phyloP scores from a whole-genome alignment of 192 early-diverging fungal species.

The Gryganskiella cystojenkinii region DNA sequence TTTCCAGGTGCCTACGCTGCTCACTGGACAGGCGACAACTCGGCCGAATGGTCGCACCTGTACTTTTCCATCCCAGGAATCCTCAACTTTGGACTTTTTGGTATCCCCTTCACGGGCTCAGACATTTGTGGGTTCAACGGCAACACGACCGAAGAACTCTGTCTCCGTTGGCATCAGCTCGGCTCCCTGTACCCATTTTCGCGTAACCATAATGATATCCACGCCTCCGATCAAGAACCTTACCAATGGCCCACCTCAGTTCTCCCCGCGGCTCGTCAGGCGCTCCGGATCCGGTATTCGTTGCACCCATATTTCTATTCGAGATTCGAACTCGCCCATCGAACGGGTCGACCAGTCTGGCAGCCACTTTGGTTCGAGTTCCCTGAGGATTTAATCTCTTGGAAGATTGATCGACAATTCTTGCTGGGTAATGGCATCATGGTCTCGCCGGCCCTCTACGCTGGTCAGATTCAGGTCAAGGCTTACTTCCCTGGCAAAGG shows the following conservation, averaged over 20 bases:
- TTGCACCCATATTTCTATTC: conserved; percentile 76
- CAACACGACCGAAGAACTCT: conserved; percentile 69
- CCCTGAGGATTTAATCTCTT: conserved; percentile 34
- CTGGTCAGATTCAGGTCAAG: conserved; percentile 60
- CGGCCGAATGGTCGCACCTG: conserved; percentile 66
- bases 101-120: conserved; percentile 75
- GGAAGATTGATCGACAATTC: conserved; percentile 67
- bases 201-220: conserved; percentile 71
- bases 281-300: conserved; percentile 65
- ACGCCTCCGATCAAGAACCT: conserved; percentile 63
- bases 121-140: conserved; percentile 79
- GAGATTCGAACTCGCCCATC: conserved; percentile 56
- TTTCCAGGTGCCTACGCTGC: conserved; percentile 47
- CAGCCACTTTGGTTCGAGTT: conserved; percentile 67
- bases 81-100: conserved; percentile 76
- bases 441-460: conserved; percentile 66
- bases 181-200: conserved; percentile 73
- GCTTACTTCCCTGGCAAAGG: conserved; percentile 70
- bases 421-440: conserved; percentile 67
- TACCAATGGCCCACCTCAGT: conserved; percentile 66
- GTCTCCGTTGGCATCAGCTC: conserved; percentile 71
- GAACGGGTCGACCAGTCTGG: conserved; percentile 63
- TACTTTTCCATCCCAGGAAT: conserved; percentile 67
- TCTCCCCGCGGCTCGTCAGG: conserved; percentile 62
- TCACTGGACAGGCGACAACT: conserved; percentile 70